Evolutionary conservation across 2,329 filamentous ascomycete genomes (phyloP).

Genomic region (Fusarium sp.): DNA sequence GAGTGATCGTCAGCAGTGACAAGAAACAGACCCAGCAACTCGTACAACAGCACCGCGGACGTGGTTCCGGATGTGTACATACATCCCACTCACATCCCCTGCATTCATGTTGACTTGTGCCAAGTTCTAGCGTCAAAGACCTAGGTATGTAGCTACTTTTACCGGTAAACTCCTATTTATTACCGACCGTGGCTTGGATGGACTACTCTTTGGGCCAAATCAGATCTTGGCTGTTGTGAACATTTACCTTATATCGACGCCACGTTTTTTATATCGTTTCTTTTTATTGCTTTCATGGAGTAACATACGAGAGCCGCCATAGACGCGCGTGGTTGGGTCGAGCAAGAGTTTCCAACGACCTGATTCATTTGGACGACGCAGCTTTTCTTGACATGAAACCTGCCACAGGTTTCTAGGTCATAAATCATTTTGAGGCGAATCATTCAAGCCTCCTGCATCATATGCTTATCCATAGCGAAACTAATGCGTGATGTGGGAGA

Average conservation of each 20-base stretch:
- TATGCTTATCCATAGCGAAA: not conserved
- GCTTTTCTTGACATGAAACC: too few relatives aligned
- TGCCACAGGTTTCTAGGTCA: too few relatives aligned
- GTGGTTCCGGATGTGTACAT: not conserved
- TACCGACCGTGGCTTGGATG: not conserved
- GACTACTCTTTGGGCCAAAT: not conserved
- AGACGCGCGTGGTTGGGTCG: slow-evolving; percentile 8
- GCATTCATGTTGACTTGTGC: not conserved
- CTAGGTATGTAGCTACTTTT: not conserved
- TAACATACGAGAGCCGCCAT: not conserved
- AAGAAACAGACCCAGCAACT: not conserved
- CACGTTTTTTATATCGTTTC: not conserved
- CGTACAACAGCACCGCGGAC: not conserved
- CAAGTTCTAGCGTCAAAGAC: not conserved
- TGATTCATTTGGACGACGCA: not conserved
- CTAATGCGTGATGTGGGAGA: not conserved
- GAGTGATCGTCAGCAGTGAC: not conserved
- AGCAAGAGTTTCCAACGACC: not conserved
- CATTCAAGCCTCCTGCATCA: not conserved
- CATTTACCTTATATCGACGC: not conserved
- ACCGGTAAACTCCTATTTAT: not conserved
- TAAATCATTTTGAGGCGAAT: not conserved
- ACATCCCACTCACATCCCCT: not conserved
- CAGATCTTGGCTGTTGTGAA: not conserved
- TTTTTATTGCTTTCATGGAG: not conserved